Conservation (phyloP, 441 rosid genomes). For the Erodium moschatum region DNA sequence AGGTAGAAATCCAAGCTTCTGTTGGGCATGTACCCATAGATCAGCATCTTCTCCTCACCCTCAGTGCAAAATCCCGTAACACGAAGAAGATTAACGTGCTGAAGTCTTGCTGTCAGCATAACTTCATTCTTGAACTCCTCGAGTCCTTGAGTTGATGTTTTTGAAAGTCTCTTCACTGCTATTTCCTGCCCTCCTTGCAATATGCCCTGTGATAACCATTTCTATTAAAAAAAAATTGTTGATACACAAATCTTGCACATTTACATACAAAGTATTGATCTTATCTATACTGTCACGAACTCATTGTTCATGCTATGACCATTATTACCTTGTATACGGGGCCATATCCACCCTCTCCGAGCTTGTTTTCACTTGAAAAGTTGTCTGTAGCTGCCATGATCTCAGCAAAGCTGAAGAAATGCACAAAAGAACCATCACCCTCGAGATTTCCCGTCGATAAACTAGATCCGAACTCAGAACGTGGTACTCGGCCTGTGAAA, state of each 20-base stretch:
- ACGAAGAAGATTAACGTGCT: conserved; percentile 20
- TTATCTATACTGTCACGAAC: background rate
- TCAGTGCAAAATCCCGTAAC: conserved; percentile 21
- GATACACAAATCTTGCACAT: background rate
- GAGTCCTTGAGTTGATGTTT: conserved; percentile 19
- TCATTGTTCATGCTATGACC: background rate
- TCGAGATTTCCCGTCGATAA: conserved; percentile 7
- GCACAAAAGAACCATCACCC: conserved; percentile 16
- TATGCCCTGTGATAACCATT: conserved; percentile 9
- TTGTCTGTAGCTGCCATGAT: conserved; percentile 23
- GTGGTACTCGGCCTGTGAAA: background rate
- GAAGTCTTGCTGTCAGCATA: conserved; percentile 16
- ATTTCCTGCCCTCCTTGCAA: conserved; percentile 14
- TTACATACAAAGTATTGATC: background rate
- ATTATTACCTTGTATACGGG: conserved; percentile 31
- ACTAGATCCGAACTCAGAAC: background rate
- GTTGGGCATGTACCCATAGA: conserved; percentile 19
- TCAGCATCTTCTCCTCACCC: conserved; percentile 16
- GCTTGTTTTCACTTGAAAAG: conserved; percentile 28
- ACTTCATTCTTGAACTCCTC: conserved; percentile 22
- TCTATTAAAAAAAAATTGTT: background rate
- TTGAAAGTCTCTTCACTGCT: conserved; percentile 22
- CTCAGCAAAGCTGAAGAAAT: conserved; percentile 13
- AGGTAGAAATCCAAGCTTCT: conserved; percentile 19
- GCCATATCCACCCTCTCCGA: conserved; percentile 33